phyloP scores from a whole-genome alignment of 2,329 filamentous ascomycete species.

The Pyrenochaeta sp. region DNA sequence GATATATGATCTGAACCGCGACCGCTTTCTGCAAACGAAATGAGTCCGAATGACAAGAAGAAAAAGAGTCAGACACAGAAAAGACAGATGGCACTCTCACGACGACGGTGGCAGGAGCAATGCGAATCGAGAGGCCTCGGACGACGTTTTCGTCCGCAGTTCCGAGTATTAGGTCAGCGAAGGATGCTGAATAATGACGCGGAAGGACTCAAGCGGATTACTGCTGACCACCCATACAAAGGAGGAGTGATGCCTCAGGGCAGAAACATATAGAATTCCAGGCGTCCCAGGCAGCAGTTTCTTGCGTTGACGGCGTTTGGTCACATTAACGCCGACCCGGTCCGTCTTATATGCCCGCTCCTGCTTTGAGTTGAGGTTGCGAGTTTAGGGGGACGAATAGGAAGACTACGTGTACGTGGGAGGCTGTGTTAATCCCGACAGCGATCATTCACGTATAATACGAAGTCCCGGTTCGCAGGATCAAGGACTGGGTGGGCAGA shows the following conservation, averaged over 20 bases:
- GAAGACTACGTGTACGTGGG: background rate
- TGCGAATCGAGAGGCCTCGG: slow-evolving; percentile 12
- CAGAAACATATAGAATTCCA: slow-evolving; percentile 17
- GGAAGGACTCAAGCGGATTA: slow-evolving; percentile 8
- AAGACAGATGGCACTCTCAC: slow-evolving; percentile 10
- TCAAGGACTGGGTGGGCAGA: too few relatives aligned
- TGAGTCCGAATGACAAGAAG: background rate
- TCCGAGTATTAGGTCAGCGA: slow-evolving; percentile 20
- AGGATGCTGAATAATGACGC: slow-evolving; percentile 16
- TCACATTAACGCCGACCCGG: slow-evolving; percentile 3
- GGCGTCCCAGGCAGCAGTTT: slow-evolving; percentile 18
- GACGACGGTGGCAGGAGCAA: slow-evolving; percentile 7
- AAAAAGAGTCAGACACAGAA: slow-evolving; percentile 5
- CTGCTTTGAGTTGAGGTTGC: slow-evolving; percentile 11
- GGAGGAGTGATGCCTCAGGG: background rate
- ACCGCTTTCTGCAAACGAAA: background rate
- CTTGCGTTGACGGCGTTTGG: slow-evolving; percentile 3
- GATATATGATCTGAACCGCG: slow-evolving; percentile 12
- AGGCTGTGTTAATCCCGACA: slow-evolving; percentile 6
- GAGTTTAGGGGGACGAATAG: slow-evolving; percentile 4
- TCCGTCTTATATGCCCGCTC: slow-evolving; percentile 1
- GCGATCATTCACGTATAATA: slow-evolving; percentile 4
- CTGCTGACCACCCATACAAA: slow-evolving; percentile 7
- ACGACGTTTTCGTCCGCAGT: slow-evolving; percentile 18
- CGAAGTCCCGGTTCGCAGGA: too few relatives aligned